phyloP scores from a whole-genome alignment of 345 rosid genomes.

The Reutealis trisperma region DNA sequence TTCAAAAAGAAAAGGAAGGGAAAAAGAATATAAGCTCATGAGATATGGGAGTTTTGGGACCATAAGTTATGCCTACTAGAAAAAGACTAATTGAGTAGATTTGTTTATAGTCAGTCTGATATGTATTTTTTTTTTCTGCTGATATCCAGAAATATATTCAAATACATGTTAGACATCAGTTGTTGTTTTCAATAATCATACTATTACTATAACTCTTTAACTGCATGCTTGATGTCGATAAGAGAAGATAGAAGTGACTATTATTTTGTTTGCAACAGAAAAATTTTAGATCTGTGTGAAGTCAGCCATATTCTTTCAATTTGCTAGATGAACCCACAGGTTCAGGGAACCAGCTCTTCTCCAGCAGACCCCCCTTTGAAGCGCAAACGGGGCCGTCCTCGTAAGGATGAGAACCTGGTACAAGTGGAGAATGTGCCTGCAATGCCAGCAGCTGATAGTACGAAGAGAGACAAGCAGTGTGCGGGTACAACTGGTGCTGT shows the following conservation, averaged over 20 bases:
- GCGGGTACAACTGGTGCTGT: conserved; percentile 20
- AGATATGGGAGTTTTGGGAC: neutral
- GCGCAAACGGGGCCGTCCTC: conserved; percentile 67
- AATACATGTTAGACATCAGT: neutral
- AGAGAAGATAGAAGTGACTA: neutral
- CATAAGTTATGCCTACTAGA: neutral
- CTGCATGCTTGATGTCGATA: neutral
- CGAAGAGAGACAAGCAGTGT: conserved; percentile 30
- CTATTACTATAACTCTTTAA: neutral
- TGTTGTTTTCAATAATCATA: neutral
- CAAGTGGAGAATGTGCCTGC: conserved; percentile 32
- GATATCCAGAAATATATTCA: neutral
- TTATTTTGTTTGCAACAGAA: conserved; percentile 24
- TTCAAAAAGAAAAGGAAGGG: neutral
- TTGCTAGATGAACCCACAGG: conserved; percentile 41
- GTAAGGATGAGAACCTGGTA: conserved; percentile 38
- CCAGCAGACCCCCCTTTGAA: conserved; percentile 41
- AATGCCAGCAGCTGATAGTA: conserved; percentile 27
- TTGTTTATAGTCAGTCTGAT: neutral
- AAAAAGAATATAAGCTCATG: neutral
- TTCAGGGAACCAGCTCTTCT: conserved; percentile 32
- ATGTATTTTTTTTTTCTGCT: neutral
- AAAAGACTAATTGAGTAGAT: neutral
- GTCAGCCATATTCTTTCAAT: neutral
- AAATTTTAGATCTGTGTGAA: neutral